Evolutionary conservation across 31 red algal genomes (phyloP).

Genomic region (Asparagopsis taxiformis): DNA sequence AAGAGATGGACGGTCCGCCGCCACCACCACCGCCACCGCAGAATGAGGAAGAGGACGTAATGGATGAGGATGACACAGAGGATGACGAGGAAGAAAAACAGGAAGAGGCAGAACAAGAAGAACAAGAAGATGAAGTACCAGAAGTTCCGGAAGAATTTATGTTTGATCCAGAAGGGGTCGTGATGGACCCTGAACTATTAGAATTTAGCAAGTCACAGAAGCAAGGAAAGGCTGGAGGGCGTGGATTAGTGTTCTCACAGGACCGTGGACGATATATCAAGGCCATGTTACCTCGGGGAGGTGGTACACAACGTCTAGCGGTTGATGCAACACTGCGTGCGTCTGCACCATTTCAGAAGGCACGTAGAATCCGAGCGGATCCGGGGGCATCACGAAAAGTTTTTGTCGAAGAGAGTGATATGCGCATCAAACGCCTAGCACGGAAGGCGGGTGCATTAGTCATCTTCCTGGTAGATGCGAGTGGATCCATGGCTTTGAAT

Average conservation of each 20-base stretch:
- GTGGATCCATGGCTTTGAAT: slow-evolving; percentile 95
- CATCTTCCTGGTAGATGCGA: slow-evolving; percentile 94
- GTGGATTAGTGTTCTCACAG: slow-evolving; percentile 87
- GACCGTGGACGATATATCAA: slow-evolving; percentile 97
- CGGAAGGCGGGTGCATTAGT: slow-evolving; percentile 95
- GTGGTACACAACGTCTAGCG: slow-evolving; percentile 73
- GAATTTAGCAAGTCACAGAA: slow-evolving; percentile 81
- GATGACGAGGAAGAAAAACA: slow-evolving; percentile 70
- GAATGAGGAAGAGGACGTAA: slow-evolving; percentile 35
- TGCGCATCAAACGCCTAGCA: slow-evolving; percentile 88
- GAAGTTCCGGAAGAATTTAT: slow-evolving; percentile 95
- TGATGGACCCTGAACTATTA: slow-evolving; percentile 87
- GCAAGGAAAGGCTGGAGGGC: slow-evolving; percentile 73
- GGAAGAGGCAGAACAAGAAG: slow-evolving; percentile 60
- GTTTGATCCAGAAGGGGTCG: slow-evolving; percentile 95
- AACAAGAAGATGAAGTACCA: slow-evolving; percentile 74
- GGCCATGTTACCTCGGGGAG: slow-evolving; percentile 85
- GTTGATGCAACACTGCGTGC: slow-evolving; percentile 93
- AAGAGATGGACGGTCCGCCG: slow-evolving; percentile 63
- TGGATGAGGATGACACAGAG: slow-evolving; percentile 42
- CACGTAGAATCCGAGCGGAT: slow-evolving; percentile 22
- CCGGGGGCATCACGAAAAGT: slow-evolving; percentile 31
- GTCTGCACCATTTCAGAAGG: slow-evolving; percentile 91
- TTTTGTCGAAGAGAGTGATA: slow-evolving; percentile 87
- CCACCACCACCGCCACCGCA: slow-evolving; percentile 85